Evolutionary conservation across 2,329 filamentous ascomycete species (phyloP).

Genomic region (Gnomoniopsis smithogilvyi): DNA sequence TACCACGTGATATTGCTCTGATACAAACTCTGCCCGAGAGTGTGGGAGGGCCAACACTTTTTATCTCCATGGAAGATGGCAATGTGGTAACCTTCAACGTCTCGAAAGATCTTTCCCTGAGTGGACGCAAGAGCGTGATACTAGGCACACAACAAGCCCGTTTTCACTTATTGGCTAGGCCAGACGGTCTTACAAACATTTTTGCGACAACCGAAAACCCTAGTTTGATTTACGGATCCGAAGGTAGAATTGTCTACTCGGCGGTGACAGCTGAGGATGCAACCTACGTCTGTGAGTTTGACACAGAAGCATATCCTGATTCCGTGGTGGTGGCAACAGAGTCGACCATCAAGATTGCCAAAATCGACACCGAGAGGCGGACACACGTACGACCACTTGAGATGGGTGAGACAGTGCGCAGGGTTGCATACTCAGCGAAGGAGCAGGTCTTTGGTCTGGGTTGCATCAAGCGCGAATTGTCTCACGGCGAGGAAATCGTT

Average conservation of each 20-base stretch:
- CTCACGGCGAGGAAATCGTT: slow-evolving; percentile 69
- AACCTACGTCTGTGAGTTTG: slow-evolving; percentile 76
- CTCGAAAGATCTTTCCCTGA: slow-evolving; percentile 60
- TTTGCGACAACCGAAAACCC: slow-evolving; percentile 95
- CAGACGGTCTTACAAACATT: slow-evolving; percentile 68
- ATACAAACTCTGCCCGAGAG: slow-evolving; percentile 69
- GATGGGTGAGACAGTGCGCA: slow-evolving; percentile 77
- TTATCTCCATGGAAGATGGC: slow-evolving; percentile 90
- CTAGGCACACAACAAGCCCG: slow-evolving; percentile 82
- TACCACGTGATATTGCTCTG: slow-evolving; percentile 79
- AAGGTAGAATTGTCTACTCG: slow-evolving; percentile 86
- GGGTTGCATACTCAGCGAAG: slow-evolving; percentile 78
- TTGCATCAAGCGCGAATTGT: slow-evolving; percentile 73
- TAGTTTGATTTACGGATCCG: slow-evolving; percentile 85
- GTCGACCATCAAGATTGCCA: slow-evolving; percentile 71
- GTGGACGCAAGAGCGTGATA: slow-evolving; percentile 74
- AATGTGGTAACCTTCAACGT: slow-evolving; percentile 83
- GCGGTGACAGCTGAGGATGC: slow-evolving; percentile 89
- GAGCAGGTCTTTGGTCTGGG: slow-evolving; percentile 84
- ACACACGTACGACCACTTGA: slow-evolving; percentile 83
- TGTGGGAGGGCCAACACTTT: slow-evolving; percentile 65
- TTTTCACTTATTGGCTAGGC: slow-evolving; percentile 73
- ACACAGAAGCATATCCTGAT: slow-evolving; percentile 75
- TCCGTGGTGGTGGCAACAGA: slow-evolving; percentile 80
- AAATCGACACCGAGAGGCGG: slow-evolving; percentile 78